A percentile compares a stretch with the other conserved stretches of the same genome.
Evolutionary conservation across 176 grass and related monocot genomes (phyloP).

Genomic region (Aegilops umbellulata): DNA sequence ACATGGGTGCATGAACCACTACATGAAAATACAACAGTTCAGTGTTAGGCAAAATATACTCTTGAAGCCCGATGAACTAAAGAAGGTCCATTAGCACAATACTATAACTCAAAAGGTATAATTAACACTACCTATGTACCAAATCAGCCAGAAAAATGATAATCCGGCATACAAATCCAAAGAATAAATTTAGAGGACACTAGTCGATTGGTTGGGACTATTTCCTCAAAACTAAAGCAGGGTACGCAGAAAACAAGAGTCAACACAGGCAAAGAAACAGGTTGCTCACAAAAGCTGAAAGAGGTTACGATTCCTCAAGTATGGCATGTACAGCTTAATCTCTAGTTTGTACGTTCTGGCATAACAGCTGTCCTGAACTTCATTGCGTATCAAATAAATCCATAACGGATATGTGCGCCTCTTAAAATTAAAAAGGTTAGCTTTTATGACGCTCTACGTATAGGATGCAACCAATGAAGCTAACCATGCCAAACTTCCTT

Average conservation of each 20-base stretch:
- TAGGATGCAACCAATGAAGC: background rate
- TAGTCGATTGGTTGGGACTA: background rate
- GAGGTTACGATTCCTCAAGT: background rate
- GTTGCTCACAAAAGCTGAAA: slow-evolving; percentile 20
- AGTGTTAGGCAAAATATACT: background rate
- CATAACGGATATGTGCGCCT: background rate
- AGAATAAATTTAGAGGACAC: background rate
- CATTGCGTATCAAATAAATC: background rate
- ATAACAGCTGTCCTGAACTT: background rate
- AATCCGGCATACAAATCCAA: background rate
- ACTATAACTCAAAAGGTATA: background rate
- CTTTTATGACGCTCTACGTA: background rate
- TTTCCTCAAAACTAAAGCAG: background rate
- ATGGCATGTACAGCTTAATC: background rate
- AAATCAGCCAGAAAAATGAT: background rate
- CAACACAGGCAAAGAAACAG: background rate
- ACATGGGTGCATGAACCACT: background rate
- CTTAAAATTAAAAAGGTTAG: background rate
- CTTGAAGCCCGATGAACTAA: background rate
- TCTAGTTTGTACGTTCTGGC: background rate
- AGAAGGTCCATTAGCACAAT: background rate
- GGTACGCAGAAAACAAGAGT: background rate
- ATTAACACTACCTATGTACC: background rate
- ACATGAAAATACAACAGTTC: background rate
- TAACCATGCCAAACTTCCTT: background rate